These are phyloP conservation scores for Casaregolazyma suthepensis DNA, from an alignment of 1,139 yeast genomes.

Conservation along the genomic window DNA sequence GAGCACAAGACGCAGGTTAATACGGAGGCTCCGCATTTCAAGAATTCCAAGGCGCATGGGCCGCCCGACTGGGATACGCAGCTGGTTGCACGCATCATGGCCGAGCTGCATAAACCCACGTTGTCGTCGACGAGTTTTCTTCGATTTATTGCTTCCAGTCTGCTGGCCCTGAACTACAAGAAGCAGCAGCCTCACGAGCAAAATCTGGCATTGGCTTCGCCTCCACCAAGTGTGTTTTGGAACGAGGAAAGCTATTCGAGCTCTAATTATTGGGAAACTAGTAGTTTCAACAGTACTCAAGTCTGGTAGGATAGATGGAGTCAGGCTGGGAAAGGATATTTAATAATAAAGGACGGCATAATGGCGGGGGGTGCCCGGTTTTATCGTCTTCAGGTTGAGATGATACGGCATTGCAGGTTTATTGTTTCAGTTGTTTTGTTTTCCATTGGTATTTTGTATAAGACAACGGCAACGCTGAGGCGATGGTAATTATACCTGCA, in stretches of 20 bases:
- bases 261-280: slow-evolving; percentile 18
- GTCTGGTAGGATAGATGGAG: slow-evolving; percentile 13
- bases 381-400: too few species aligned
- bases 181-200: neutral
- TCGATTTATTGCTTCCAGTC: slow-evolving; percentile 14
- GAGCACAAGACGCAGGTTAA: neutral
- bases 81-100: slow-evolving; percentile 17
- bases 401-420: too few species aligned
- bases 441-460: too few species aligned
- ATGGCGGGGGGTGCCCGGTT: too few species aligned
- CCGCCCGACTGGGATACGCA: slow-evolving; percentile 27
- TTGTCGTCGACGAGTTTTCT: slow-evolving; percentile 12
- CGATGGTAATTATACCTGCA: too few species aligned
- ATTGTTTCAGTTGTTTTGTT: too few species aligned
- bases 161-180: slow-evolving; percentile 12
- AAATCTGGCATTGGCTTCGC: slow-evolving; percentile 1
- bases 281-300: slow-evolving; percentile 17
- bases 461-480: too few species aligned
- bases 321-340: neutral
- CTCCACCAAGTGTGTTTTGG: slow-evolving; percentile 4
- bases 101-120: slow-evolving; percentile 17
- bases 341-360: too few species aligned
- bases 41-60: slow-evolving; percentile 20
- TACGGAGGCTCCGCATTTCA: slow-evolving; percentile 14
- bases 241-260: slow-evolving; percentile 7